A percentile compares a stretch with the other conserved stretches of the same genome.
Conservation (phyloP, 495 filamentous ascomycete species). For the Trichoderma erinaceum region DNA sequence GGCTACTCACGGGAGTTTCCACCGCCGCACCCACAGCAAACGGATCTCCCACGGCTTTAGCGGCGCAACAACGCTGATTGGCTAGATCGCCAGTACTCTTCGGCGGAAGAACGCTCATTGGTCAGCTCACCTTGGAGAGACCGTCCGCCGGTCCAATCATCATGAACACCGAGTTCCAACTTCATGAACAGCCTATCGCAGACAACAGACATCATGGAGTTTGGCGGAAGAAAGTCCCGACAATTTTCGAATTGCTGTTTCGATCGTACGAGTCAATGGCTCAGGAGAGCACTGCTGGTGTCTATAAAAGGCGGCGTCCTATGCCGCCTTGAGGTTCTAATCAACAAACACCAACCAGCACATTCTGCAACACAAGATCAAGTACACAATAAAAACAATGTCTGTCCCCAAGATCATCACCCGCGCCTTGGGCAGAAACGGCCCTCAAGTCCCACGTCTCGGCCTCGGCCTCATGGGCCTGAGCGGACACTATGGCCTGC, state of each 20-base stretch:
- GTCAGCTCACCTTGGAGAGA: neutral
- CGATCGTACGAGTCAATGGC: neutral
- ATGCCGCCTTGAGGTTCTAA: neutral
- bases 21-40: neutral
- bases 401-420: conserved; percentile 8
- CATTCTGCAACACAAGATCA: neutral
- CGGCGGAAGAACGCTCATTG: conserved; percentile 9
- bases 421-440: conserved; percentile 40
- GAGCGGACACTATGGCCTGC: conserved; percentile 38
- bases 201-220: neutral
- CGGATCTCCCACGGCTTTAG: neutral
- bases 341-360: neutral
- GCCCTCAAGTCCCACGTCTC: conserved; percentile 48
- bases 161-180: neutral
- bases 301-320: neutral
- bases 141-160: neutral
- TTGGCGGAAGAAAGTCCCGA: neutral
- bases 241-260: neutral
- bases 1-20: neutral
- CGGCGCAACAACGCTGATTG: neutral
- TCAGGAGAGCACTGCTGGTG: neutral
- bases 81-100: neutral
- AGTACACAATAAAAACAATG: neutral
- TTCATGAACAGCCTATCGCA: neutral
- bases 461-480: conserved; percentile 55